These are phyloP conservation scores for Gossypium schwendimanii DNA, from an alignment of 441 rosid genomes.

Conservation along the genomic window DNA sequence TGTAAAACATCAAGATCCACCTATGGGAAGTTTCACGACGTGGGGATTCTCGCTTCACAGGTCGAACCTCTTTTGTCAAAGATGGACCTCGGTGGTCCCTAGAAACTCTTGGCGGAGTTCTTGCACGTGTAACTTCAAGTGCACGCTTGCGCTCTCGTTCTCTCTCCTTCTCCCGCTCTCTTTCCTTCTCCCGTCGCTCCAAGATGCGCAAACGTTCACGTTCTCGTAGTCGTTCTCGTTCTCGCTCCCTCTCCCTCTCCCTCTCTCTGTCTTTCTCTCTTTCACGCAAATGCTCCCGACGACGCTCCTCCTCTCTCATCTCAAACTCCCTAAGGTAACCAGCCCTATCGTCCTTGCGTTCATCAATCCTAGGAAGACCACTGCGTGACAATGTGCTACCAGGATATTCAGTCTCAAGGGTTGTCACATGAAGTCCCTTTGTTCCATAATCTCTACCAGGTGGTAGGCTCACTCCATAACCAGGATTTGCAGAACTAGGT, in stretches of 20 bases:
- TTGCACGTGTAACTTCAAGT: constrained; percentile 57
- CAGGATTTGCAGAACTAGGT: constrained; percentile 79
- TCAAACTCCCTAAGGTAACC: constrained; percentile 93
- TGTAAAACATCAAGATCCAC: constrained; percentile 81
- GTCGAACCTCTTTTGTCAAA: constrained; percentile 49
- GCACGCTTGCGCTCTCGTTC: constrained; percentile 72
- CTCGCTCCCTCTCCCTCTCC: constrained; percentile 64
- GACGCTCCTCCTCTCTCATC: constrained; percentile 87
- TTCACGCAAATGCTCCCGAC: constrained; percentile 65
- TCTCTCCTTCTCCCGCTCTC: constrained; percentile 62
- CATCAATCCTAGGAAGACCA: constrained; percentile 57
- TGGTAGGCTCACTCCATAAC: constrained; percentile 98
- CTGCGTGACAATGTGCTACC: constrained; percentile 44
- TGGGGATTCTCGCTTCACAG: constrained; percentile 61
- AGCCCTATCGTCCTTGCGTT: constrained; percentile 81
- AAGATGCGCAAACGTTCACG: constrained; percentile 47
- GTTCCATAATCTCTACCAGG: constrained; percentile 94
- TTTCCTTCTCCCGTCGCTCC: constrained; percentile 74
- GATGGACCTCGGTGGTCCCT: constrained; percentile 79
- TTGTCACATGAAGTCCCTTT: constrained; percentile 68
- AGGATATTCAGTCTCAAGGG: constrained; percentile 67
- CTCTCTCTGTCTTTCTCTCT: constrained; percentile 88
- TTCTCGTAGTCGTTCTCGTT: constrained; percentile 51
- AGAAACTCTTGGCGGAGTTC: constrained; percentile 63
- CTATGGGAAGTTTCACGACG: constrained; percentile 79